Conservation (phyloP, 2,329 filamentous ascomycete genomes). For the Cercospora citrullina region DNA sequence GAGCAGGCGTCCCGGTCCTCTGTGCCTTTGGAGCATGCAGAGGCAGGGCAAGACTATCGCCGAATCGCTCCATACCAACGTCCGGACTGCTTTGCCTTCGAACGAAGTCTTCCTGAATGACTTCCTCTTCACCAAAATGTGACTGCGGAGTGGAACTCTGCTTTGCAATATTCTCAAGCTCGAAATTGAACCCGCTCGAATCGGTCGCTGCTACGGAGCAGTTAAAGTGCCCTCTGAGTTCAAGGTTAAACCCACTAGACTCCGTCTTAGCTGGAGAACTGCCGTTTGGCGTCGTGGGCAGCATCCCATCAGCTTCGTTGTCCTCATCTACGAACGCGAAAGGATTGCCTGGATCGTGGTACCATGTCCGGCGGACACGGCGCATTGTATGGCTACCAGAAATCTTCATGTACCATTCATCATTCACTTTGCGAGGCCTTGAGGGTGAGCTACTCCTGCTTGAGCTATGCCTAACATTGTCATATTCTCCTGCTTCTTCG, state of each 20-base stretch:
- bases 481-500: neutral
- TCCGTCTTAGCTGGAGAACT: conserved; percentile 7
- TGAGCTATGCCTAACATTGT: neutral
- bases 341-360: conserved; percentile 34
- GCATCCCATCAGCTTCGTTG: neutral
- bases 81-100: conserved; percentile 7
- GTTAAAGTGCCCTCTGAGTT: neutral
- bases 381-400: conserved; percentile 16
- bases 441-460: conserved; percentile 16
- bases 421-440: conserved; percentile 14
- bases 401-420: conserved; percentile 27
- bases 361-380: conserved; percentile 30
- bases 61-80: conserved; percentile 13
- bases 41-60: neutral
- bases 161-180: neutral
- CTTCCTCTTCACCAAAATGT: neutral
- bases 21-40: conserved; percentile 10
- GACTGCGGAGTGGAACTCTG: neutral
- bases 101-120: neutral
- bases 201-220: neutral
- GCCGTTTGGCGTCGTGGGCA: neutral
- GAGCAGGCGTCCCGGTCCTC: conserved; percentile 11
- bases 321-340: conserved; percentile 18
- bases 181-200: conserved; percentile 4
- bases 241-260: conserved; percentile 9